Conservation (phyloP, 2,329 filamentous ascomycete genomes). For the Epichloe sibirici region DNA sequence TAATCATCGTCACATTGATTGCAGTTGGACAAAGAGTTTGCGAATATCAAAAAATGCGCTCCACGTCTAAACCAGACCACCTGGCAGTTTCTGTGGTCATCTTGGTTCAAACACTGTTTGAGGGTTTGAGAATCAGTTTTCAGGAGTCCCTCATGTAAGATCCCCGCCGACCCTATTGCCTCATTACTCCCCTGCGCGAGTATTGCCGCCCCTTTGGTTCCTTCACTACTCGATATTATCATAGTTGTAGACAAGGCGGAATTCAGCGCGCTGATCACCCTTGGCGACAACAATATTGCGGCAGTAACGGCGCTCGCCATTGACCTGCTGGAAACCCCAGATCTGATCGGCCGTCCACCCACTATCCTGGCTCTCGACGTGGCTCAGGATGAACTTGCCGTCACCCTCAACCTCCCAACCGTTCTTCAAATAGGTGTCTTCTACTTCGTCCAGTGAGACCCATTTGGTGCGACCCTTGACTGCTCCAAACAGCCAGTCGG, state of each 20-base stretch:
- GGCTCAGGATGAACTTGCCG: conserved; percentile 52
- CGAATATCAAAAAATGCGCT: too few species aligned
- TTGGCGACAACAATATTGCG: conserved; percentile 43
- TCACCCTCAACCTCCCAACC: conserved; percentile 49
- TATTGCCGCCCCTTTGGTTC: neutral
- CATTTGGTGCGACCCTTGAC: conserved; percentile 50
- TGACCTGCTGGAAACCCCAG: conserved; percentile 47
- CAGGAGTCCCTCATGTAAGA: too few species aligned
- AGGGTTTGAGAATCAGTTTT: too few species aligned
- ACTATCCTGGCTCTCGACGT: conserved; percentile 39
- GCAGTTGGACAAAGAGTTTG: too few species aligned
- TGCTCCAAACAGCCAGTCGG: conserved; percentile 68
- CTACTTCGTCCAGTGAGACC: conserved; percentile 32
- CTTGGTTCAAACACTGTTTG: too few species aligned
- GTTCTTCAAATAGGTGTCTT: conserved; percentile 43
- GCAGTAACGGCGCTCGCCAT: conserved; percentile 39
- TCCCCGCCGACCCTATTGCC: too few species aligned
- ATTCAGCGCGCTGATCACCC: conserved; percentile 32
- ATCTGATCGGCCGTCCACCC: conserved; percentile 46
- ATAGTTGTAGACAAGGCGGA: conserved; percentile 47
- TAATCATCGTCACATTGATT: too few species aligned
- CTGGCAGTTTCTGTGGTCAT: too few species aligned
- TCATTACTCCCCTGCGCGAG: too few species aligned
- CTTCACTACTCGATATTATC: conserved; percentile 4
- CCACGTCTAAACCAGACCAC: too few species aligned